A percentile compares a stretch with the other conserved stretches of the same genome.
Conservation (phyloP, 306 rosid genomes). For the Delonix regia region DNA sequence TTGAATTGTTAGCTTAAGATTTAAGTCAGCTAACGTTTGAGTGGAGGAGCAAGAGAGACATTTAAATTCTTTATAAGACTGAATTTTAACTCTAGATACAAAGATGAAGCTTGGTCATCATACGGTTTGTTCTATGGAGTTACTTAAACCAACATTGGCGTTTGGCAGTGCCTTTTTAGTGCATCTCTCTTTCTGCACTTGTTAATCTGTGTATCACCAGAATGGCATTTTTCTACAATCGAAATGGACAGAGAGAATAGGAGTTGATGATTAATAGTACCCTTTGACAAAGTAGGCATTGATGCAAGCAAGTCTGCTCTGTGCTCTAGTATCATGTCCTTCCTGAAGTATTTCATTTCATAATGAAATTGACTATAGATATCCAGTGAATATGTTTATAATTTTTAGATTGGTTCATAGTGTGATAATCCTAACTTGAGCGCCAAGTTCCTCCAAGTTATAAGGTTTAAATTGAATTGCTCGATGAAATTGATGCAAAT, state of each 20-base stretch:
- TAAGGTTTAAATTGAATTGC: too few species aligned
- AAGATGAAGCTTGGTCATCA: neutral
- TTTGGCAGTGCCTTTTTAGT: neutral
- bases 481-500: slow-evolving; percentile 4
- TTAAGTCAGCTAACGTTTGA: neutral
- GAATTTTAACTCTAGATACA: neutral
- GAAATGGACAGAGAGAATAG: neutral
- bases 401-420: neutral
- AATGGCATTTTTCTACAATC: neutral
- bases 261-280: neutral
- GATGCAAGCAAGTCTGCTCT: too few species aligned
- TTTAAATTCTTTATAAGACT: neutral
- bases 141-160: neutral
- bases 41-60: neutral
- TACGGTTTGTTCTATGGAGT: slow-evolving; percentile 13
- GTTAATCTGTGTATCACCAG: neutral
- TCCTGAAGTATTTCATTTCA: neutral
- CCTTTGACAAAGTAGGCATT: neutral
- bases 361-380: neutral
- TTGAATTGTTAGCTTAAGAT: neutral
- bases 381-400: neutral
- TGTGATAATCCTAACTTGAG: neutral
- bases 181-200: neutral
- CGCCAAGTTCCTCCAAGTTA: too few species aligned
- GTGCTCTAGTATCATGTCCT: neutral